These are phyloP conservation scores for Penicillium corylophilum DNA, from an alignment of 2,329 filamentous ascomycete species.

Conservation along the genomic window DNA sequence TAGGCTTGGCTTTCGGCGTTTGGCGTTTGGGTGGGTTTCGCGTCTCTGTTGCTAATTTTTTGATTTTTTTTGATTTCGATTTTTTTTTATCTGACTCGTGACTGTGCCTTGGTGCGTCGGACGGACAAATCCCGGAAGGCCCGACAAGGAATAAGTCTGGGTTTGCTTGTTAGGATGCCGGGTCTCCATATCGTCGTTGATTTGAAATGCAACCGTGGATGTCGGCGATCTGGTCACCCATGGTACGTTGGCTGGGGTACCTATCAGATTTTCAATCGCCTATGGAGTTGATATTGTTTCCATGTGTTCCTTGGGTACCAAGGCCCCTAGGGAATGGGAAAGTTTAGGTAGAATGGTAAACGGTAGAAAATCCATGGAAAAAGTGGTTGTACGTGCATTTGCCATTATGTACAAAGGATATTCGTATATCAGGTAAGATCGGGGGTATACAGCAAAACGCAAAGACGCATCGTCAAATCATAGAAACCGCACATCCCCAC, in stretches of 20 bases:
- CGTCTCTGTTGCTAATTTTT: too few species aligned
- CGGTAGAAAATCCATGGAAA: too few species aligned
- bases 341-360: background rate
- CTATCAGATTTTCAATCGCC: background rate
- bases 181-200: background rate
- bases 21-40: too few species aligned
- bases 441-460: background rate
- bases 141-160: background rate
- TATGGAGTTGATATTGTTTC: background rate
- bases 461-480: conserved; percentile 11
- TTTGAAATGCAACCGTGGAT: background rate
- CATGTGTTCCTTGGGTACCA: background rate
- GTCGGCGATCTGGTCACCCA: background rate
- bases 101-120: background rate
- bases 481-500: conserved; percentile 2
- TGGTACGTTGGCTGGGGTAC: background rate
- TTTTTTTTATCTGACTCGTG: background rate
- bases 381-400: background rate
- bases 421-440: background rate
- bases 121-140: background rate
- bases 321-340: background rate
- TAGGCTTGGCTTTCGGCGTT: too few species aligned
- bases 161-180: background rate
- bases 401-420: background rate
- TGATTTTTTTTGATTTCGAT: background rate